Evolutionary conservation across 345 rosid genomes (phyloP).

Genomic region (Trapa bicornis): DNA sequence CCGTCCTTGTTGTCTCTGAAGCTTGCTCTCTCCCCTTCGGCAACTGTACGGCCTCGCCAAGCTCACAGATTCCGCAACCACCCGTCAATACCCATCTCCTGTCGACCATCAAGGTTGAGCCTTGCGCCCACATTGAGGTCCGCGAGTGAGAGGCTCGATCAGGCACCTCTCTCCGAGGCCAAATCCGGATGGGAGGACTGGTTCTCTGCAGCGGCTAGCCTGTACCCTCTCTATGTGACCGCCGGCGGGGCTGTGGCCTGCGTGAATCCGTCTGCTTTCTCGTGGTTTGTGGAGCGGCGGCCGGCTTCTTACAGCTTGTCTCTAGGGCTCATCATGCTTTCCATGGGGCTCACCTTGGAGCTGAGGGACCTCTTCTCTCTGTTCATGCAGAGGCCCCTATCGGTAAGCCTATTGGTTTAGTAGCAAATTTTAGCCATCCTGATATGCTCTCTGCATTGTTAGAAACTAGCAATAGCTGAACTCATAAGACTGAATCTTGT

Average conservation of each 20-base stretch:
- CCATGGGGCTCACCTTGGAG: slow-evolving; percentile 63
- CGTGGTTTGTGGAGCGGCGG: slow-evolving; percentile 39
- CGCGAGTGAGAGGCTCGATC: slow-evolving; percentile 13
- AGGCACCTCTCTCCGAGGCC: slow-evolving; percentile 4
- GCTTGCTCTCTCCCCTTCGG: slow-evolving; percentile 8
- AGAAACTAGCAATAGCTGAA: not conserved
- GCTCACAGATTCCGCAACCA: not conserved
- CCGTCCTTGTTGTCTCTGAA: slow-evolving; percentile 25
- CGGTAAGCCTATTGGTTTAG: slow-evolving; percentile 26
- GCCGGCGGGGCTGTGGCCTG: slow-evolving; percentile 46
- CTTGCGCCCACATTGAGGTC: slow-evolving; percentile 9
- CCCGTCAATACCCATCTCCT: not conserved
- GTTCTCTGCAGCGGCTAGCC: slow-evolving; percentile 43
- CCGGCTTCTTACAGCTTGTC: slow-evolving; percentile 44
- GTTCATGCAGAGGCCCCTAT: slow-evolving; percentile 38
- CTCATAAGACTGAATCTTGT: not conserved
- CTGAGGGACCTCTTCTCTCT: slow-evolving; percentile 41
- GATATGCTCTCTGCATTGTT: not conserved
- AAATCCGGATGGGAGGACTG: slow-evolving; percentile 35
- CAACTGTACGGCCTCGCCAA: slow-evolving; percentile 11
- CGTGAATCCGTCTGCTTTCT: slow-evolving; percentile 43
- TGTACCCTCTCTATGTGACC: slow-evolving; percentile 54
- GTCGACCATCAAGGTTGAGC: slow-evolving; percentile 7
- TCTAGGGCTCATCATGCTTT: slow-evolving; percentile 49
- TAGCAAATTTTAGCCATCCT: not conserved